These are phyloP conservation scores for Cyanidioschyzon merolae DNA, from an alignment of 23 red algal species.

Conservation along the genomic window DNA sequence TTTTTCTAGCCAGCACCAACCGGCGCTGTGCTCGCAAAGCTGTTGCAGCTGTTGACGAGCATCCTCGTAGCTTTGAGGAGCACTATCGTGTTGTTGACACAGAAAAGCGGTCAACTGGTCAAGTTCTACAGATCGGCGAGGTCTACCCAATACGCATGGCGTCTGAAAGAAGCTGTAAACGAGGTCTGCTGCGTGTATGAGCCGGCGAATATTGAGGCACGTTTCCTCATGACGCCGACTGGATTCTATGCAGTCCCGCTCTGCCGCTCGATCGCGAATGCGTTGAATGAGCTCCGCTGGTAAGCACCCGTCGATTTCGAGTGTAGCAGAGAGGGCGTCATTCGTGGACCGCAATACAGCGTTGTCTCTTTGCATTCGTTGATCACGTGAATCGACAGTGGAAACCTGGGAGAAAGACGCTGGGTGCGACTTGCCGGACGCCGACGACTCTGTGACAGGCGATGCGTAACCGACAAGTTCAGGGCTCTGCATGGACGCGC, in stretches of 20 bases:
- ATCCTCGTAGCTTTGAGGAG: neutral
- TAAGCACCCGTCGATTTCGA: neutral
- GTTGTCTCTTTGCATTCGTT: neutral
- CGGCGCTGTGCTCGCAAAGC: neutral
- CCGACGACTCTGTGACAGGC: no score
- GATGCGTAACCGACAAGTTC: no score
- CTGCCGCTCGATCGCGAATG: neutral
- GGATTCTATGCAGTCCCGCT: neutral
- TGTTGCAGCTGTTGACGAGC: neutral
- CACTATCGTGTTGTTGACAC: neutral
- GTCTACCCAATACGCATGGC: neutral
- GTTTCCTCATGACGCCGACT: neutral
- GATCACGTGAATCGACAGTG: no score
- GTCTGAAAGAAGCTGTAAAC: neutral
- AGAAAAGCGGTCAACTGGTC: neutral
- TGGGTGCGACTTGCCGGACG: no score
- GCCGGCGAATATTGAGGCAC: neutral
- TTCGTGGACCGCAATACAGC: neutral
- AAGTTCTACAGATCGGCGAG: neutral
- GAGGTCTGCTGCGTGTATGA: slow-evolving; percentile 1
- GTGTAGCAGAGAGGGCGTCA: neutral
- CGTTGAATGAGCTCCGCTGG: neutral
- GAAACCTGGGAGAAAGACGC: no score
- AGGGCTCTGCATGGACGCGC: no score
- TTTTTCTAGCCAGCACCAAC: neutral